A percentile compares a stretch with the other conserved stretches of the same genome.
Conservation (phyloP, 2,329 filamentous ascomycete genomes). For the Talaromyces funiculosus region DNA sequence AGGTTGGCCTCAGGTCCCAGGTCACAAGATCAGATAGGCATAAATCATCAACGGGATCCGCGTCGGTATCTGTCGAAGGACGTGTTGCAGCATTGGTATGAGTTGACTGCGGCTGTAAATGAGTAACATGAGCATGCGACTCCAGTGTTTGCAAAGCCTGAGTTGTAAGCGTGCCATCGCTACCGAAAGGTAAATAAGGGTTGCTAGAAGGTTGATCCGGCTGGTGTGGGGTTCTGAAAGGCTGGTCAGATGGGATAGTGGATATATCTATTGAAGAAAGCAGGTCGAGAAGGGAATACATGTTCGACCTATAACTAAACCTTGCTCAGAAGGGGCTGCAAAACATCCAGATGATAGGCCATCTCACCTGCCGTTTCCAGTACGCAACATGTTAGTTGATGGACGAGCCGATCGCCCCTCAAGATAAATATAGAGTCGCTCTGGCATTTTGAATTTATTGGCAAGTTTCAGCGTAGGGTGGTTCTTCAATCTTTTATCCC, state of each 20-base stretch:
- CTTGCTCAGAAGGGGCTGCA: too few species aligned
- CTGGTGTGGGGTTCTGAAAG: too few species aligned
- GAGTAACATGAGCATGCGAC: background rate
- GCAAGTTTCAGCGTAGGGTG: background rate
- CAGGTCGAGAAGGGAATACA: background rate
- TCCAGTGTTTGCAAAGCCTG: background rate
- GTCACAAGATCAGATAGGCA: background rate
- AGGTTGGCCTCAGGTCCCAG: too few species aligned
- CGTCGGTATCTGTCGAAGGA: background rate
- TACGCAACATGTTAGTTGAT: background rate
- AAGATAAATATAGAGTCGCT: background rate
- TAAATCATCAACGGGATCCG: background rate
- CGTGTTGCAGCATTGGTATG: background rate
- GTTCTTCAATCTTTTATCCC: background rate
- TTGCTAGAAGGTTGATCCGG: background rate
- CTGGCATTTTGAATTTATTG: background rate
- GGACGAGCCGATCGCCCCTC: background rate
- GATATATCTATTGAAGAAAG: background rate
- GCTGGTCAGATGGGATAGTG: background rate
- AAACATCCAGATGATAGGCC: background rate
- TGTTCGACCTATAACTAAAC: background rate
- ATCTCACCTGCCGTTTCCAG: background rate
- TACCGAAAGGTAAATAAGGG: too few species aligned
- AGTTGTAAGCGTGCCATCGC: background rate
- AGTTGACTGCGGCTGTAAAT: background rate